phyloP scores from a whole-genome alignment of 352 stramenopile genomes.

The Poterioochromonas sp. region DNA sequence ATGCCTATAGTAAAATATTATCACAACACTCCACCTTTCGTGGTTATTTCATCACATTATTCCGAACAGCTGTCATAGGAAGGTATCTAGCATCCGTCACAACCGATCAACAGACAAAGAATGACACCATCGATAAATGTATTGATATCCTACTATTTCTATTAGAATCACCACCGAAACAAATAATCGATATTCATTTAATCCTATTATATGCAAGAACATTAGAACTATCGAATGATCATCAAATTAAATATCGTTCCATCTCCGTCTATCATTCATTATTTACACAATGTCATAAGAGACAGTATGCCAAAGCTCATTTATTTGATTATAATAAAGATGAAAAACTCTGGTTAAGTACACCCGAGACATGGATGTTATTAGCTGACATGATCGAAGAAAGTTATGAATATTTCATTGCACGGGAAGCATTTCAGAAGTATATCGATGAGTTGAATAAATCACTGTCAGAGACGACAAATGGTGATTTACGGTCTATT shows the following conservation, averaged over 20 bases:
- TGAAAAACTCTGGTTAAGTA: not conserved
- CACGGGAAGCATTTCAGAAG: not conserved
- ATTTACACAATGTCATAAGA: not conserved
- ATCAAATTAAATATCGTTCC: not conserved
- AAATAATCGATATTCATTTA: not conserved
- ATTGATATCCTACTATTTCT: slow-evolving; percentile 29
- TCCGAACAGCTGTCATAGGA: slow-evolving; percentile 15
- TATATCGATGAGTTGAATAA: not conserved
- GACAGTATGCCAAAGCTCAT: not conserved
- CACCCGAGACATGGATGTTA: not conserved
- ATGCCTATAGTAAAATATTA: slow-evolving; percentile 17
- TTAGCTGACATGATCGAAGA: not conserved
- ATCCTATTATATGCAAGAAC: not conserved
- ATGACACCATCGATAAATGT: slow-evolving; percentile 5
- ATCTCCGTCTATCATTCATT: not conserved
- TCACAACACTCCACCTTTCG: not conserved
- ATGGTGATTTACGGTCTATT: not conserved
- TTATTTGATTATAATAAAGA: not conserved
- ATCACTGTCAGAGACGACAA: not conserved
- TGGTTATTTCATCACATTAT: slow-evolving; percentile 17
- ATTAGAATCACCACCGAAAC: not conserved
- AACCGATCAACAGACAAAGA: not conserved
- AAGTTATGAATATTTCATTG: not conserved
- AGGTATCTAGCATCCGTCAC: not conserved
- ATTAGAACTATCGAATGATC: not conserved